Conservation (phyloP, 805 yeast genomes). For the Schizosaccharomyces pombe region DNA sequence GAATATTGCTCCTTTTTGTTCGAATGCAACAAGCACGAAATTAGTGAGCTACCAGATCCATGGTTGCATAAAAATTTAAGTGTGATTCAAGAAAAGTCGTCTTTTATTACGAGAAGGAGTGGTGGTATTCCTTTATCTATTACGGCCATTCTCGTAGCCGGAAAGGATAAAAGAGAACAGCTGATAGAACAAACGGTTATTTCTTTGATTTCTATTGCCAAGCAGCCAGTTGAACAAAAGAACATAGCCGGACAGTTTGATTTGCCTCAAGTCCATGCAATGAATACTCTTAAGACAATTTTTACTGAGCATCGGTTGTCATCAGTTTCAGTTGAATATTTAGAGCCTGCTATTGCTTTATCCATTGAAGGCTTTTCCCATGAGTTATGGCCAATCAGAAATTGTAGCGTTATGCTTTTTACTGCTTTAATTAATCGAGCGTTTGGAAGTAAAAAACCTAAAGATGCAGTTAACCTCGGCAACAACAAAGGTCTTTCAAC, state of each 20-base stretch:
- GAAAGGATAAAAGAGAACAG: conserved; percentile 13
- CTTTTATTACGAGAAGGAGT: conserved; percentile 64
- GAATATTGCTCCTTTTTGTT: conserved; percentile 32
- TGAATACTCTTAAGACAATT: conserved; percentile 57
- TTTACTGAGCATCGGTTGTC: conserved; percentile 51
- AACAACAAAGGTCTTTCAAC: conserved; percentile 11
- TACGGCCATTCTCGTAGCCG: conserved; percentile 46
- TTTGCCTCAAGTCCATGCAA: conserved; percentile 82
- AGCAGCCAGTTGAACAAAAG: conserved; percentile 21
- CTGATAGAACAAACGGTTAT: conserved; percentile 29
- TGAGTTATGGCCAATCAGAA: conserved; percentile 62
- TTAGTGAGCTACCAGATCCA: conserved; percentile 19
- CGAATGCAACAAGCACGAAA: background rate
- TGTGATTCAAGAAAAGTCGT: conserved; percentile 31
- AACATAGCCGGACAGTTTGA: conserved; percentile 31
- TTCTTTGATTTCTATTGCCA: conserved; percentile 31
- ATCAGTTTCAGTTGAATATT: conserved; percentile 24
- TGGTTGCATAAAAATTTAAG: conserved; percentile 42
- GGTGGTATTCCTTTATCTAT: conserved; percentile 75
- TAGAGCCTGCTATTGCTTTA: conserved; percentile 34
- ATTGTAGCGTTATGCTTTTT: conserved; percentile 83
- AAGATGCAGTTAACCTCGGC: conserved; percentile 9
- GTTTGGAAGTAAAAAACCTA: conserved; percentile 35
- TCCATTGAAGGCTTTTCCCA: conserved; percentile 42
- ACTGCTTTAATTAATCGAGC: conserved; percentile 60